These are phyloP conservation scores for Candida verbasci DNA, from an alignment of 805 yeast species.

Conservation along the genomic window DNA sequence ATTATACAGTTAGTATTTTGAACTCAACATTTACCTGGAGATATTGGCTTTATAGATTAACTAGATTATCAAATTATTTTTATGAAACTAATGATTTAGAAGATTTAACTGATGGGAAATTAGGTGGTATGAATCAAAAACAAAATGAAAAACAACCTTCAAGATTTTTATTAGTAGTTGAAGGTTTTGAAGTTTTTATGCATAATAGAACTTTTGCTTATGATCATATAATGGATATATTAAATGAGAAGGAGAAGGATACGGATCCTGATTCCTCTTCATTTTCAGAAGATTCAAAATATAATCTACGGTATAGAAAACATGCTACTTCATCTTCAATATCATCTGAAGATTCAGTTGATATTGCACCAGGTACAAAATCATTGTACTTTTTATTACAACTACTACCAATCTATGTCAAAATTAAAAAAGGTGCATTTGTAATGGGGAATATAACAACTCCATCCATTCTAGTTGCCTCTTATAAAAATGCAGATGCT, in stretches of 20 bases:
- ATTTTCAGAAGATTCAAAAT: slow-evolving; percentile 6
- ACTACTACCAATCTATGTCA: slow-evolving; percentile 59
- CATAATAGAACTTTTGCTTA: slow-evolving; percentile 80
- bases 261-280: slow-evolving; percentile 7
- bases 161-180: slow-evolving; percentile 53
- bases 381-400: slow-evolving; percentile 18
- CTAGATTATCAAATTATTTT: slow-evolving; percentile 36
- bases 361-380: neutral
- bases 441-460: slow-evolving; percentile 79
- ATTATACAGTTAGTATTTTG: slow-evolving; percentile 65
- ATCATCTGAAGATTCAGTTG: neutral
- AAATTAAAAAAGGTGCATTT: slow-evolving; percentile 62
- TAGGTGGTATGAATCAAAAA: slow-evolving; percentile 12
- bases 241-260: slow-evolving; percentile 14
- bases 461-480: slow-evolving; percentile 62
- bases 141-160: slow-evolving; percentile 49
- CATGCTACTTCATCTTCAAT: slow-evolving; percentile 5
- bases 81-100: slow-evolving; percentile 5
- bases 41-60: slow-evolving; percentile 65
- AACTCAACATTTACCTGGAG: slow-evolving; percentile 84
- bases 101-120: neutral
- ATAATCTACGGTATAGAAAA: slow-evolving; percentile 7
- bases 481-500: slow-evolving; percentile 54
- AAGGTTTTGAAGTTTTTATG: slow-evolving; percentile 79
- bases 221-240: slow-evolving; percentile 50